A percentile compares a stretch with the other conserved stretches of the same genome.
Conservation (phyloP, 805 yeast species). For the Scheffersomyces amazonensis region DNA sequence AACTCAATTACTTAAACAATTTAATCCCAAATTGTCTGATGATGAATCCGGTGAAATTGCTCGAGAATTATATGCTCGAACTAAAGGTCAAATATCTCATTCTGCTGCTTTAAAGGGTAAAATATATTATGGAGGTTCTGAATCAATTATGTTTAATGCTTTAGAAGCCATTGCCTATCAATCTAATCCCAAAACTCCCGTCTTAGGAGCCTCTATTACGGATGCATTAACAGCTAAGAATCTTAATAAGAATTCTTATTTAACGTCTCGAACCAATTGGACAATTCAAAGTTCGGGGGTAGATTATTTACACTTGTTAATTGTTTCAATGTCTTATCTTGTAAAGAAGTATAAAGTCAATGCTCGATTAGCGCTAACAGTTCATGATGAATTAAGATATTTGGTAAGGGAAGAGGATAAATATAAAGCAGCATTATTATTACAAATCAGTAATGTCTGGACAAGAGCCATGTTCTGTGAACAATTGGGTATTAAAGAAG, state of each 20-base stretch:
- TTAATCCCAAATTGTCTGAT: conserved; percentile 69
- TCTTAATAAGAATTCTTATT: conserved; percentile 59
- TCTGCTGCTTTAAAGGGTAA: conserved; percentile 5
- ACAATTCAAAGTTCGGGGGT: conserved; percentile 98
- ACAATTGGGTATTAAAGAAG: conserved; percentile 80
- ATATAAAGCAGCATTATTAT: conserved; percentile 73
- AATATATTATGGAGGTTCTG: conserved; percentile 86
- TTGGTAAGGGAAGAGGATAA: conserved; percentile 70
- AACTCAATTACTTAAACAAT: conserved; percentile 74
- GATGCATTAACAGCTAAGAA: conserved; percentile 69
- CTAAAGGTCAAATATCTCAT: conserved; percentile 59
- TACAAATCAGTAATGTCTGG: conserved; percentile 92
- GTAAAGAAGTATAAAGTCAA: conserved; percentile 59
- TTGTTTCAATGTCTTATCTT: conserved; percentile 85
- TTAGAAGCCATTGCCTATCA: conserved; percentile 84
- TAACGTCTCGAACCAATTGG: conserved; percentile 96
- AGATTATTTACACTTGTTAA: conserved; percentile 83
- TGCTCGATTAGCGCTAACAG: conserved; percentile 81
- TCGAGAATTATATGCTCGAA: conserved; percentile 63
- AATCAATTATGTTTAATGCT: conserved; percentile 85
- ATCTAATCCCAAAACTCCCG: conserved; percentile 82
- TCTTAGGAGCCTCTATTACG: conserved; percentile 90
- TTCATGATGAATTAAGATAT: conserved; percentile 92
- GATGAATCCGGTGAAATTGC: conserved; percentile 67
- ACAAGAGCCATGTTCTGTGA: conserved; percentile 94